A percentile compares a stretch with the other conserved stretches of the same genome.
These are phyloP conservation scores for Madurella fahalii DNA, from an alignment of 2,329 filamentous ascomycete species.

Conservation along the genomic window DNA sequence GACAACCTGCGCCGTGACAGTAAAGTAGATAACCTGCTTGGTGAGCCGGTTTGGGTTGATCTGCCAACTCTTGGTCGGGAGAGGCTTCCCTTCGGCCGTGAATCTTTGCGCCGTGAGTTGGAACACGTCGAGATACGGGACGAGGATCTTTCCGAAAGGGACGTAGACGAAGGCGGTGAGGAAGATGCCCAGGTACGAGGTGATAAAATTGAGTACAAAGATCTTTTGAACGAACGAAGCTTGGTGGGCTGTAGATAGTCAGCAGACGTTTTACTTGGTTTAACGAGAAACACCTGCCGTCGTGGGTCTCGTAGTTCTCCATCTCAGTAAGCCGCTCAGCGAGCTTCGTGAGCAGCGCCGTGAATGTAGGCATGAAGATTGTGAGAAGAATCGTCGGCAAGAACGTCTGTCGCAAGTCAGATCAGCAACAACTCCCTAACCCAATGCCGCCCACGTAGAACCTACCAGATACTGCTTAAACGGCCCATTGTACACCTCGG, in stretches of 20 bases:
- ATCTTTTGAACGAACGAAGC: conserved; percentile 85
- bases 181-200: conserved; percentile 87
- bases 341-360: conserved; percentile 67
- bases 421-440: conserved; percentile 8
- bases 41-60: conserved; percentile 81
- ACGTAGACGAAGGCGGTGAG: conserved; percentile 93
- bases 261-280: not conserved
- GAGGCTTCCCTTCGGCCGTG: conserved; percentile 68
- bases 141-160: conserved; percentile 78
- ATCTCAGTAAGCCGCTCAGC: conserved; percentile 73
- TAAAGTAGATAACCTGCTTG: conserved; percentile 93
- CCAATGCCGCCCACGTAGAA: conserved; percentile 6
- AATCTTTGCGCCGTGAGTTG: conserved; percentile 69
- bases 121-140: conserved; percentile 84
- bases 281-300: conserved; percentile 41
- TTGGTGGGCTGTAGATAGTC: conserved; percentile 58
- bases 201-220: conserved; percentile 95
- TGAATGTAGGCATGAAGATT: conserved; percentile 72
- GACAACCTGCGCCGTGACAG: conserved; percentile 88
- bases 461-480: conserved; percentile 78
- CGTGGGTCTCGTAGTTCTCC: conserved; percentile 90
- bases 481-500: conserved; percentile 85
- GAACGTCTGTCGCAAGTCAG: conserved; percentile 58
- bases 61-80: conserved; percentile 63
- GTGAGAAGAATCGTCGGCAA: conserved; percentile 86